Percentiles rank a stretch among this genome's conserved stretches.
Evolutionary conservation across 306 rosid genomes (phyloP).

Genomic region (Trifolium dubium): DNA sequence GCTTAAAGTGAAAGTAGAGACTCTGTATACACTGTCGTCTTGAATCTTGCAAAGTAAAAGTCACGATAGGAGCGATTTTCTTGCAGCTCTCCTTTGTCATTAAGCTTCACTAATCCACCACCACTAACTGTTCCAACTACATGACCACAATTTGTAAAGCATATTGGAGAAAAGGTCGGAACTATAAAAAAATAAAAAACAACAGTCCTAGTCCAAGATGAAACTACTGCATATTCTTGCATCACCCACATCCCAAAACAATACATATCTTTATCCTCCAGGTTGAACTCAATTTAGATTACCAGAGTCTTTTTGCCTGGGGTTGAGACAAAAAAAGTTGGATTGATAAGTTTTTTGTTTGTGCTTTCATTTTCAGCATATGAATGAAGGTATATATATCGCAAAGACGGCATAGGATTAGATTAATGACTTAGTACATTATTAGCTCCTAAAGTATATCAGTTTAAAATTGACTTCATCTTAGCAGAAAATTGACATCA

Average conservation of each 20-base stretch:
- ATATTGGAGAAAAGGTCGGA: neutral
- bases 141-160: neutral
- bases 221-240: neutral
- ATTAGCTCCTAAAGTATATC: neutral
- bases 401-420: neutral
- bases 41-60: neutral
- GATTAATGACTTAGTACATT: neutral
- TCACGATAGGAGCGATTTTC: neutral
- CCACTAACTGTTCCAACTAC: neutral
- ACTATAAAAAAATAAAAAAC: too few relatives aligned
- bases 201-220: neutral
- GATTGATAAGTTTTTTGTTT: neutral
- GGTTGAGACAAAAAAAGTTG: neutral
- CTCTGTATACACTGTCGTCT: neutral
- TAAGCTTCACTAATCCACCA: neutral
- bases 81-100: neutral
- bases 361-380: constrained; percentile 15
- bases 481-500: neutral
- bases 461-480: neutral
- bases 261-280: too few relatives aligned
- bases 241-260: neutral
- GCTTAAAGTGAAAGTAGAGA: neutral
- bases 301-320: too few relatives aligned
- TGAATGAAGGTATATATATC: neutral
- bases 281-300: too few relatives aligned